Conservation (phyloP, 305 asterid species). For the Fraxinus floribunda region DNA sequence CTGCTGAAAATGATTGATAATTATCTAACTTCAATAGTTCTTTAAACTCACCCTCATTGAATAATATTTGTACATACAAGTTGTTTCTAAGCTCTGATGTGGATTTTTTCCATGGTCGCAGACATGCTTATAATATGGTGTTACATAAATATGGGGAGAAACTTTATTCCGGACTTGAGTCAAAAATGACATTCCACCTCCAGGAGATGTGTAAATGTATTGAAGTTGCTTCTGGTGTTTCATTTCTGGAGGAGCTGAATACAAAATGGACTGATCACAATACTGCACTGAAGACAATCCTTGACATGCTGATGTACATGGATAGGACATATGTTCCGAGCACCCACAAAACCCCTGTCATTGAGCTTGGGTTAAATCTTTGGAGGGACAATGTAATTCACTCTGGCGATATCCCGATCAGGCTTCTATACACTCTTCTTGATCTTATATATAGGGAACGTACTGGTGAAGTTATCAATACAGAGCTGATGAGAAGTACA, state of each 20-base stretch:
- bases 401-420: not conserved
- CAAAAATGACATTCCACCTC: constrained; percentile 1
- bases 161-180: not conserved
- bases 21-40: not conserved
- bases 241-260: not conserved
- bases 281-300: not conserved
- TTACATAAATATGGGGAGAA: not conserved
- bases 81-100: not conserved
- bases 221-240: not conserved
- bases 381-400: not conserved
- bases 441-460: not conserved
- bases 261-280: not conserved
- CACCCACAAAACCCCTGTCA: not conserved
- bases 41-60: not conserved
- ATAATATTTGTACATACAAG: not conserved
- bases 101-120: not conserved
- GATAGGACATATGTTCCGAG: not conserved
- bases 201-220: not conserved
- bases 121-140: not conserved
- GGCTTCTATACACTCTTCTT: not conserved
- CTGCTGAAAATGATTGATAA: not conserved
- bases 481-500: not conserved
- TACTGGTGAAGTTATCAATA: not conserved
- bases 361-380: constrained; percentile 2
- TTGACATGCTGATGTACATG: not conserved